Base-by-base conservation (phyloP, 805 yeast species). In the Barnettozyma sp. region DNA sequence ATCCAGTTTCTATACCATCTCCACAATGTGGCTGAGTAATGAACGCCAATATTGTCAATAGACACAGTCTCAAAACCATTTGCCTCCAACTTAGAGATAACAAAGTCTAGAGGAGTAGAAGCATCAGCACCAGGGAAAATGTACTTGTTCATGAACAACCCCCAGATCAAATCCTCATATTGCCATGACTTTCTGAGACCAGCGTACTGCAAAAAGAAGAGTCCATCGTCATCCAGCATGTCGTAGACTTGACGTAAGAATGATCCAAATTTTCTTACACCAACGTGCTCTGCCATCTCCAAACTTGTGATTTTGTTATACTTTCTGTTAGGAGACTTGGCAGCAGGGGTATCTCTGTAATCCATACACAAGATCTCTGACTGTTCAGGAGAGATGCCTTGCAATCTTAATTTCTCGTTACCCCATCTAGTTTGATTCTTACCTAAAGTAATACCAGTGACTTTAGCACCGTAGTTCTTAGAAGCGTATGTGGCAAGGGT, bases 111-210 rank as follows among this genome's bases (percentile, higher is more conserved):
- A 25, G 96, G 96, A 39, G 96, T 87, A 6, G 94, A 84, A 32
- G 95, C 95, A 65, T 86, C 96, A 35, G 95, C 95, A 63, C 96
- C 96, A 29, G 96, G 95, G 85, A 86, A 86, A 58, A 86, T 81
- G 64, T 84, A 86, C 70, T 84, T 86, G 76, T 87, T 86, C 95
- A 86, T 87, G 64, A 86, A 86, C 58, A 87, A 69, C 52, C 96
- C 96, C 96, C 95, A 86, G 62, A 77, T 70, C 54, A 86, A 71
- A 61, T 86, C 96, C 66, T 86, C 95, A 63, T 84, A 86, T 66
- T 86, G 95, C 96, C 95, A 86, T 40, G 73, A 68, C 66, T 86
- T 87, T 68, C 95, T 78, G 52, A 86, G 65, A 36, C 96, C 96
- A 34, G 95, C 88, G 55, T 81, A 82, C 66, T 86, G 96, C 58